phyloP scores from a whole-genome alignment of 495 filamentous ascomycete species.

The Chaetomium fimeti region DNA sequence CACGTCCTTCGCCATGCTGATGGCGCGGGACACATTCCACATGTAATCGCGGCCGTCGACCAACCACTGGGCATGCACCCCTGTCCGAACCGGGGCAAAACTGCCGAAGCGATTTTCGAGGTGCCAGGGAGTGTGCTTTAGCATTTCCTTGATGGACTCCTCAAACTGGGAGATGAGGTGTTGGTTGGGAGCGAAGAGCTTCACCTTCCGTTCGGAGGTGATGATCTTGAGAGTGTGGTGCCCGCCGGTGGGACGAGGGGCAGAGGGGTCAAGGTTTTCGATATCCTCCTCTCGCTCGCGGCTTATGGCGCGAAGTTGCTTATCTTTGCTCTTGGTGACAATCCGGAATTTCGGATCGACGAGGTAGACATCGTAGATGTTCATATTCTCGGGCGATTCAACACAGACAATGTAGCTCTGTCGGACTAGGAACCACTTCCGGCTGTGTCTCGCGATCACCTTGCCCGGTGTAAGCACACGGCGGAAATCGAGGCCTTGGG shows the following conservation, averaged over 20 bases:
- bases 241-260: conserved; percentile 58
- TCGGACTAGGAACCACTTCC: conserved; percentile 97
- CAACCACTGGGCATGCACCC: conserved; percentile 92
- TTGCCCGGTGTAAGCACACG: conserved; percentile 71
- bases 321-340: conserved; percentile 69
- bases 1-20: conserved; percentile 97
- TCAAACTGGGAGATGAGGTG: conserved; percentile 87
- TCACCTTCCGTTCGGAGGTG: conserved; percentile 86
- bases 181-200: conserved; percentile 89
- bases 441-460: conserved; percentile 75
- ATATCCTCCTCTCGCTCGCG: conserved; percentile 41
- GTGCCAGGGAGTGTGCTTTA: conserved; percentile 73
- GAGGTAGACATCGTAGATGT: conserved; percentile 97
- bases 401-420: conserved; percentile 98
- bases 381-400: conserved; percentile 97
- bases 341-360: conserved; percentile 82
- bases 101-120: conserved; percentile 83
- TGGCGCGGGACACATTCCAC: conserved; percentile 97
- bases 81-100: conserved; percentile 84
- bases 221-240: conserved; percentile 81
- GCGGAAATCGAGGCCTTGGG: conserved; percentile 86
- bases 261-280: conserved; percentile 44
- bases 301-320: conserved; percentile 61
- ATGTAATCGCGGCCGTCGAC: conserved; percentile 97
- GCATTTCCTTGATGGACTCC: conserved; percentile 85